Evolutionary conservation across 331 rosid species (phyloP), one percentile per base, ranked within the genome.

Genomic region (Quercus tomentella): DNA sequence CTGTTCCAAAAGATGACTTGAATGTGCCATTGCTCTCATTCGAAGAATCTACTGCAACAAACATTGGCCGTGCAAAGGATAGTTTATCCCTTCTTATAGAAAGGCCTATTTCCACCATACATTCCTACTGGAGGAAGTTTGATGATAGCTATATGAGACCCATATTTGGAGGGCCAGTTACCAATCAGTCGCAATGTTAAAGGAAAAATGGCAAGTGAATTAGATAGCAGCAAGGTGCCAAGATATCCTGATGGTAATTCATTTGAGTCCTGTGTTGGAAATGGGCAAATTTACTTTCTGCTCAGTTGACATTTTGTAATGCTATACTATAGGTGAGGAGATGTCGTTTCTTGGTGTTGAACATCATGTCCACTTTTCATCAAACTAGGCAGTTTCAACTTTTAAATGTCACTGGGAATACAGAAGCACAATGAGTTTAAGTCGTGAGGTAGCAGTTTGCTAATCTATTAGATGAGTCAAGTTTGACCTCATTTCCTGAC

Each of bases 61-160:
- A 90, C 80, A 61, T 91, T 1, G 81, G 78, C 68, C 91, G 97
- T 0, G 97, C 98, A 22, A 91, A 89, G 84, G 92, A 94, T 57
- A 90, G 87, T 78, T 57, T 95, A 65, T 89, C 96, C 14, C 88
- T 86, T 97, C 79, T 95, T 12, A 87, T 95, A 25, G 98, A 85
- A 79, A 87, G 96, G 49, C 98, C 98, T 3, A 90, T 89, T 4
- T 84, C 82, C 85, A 91, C 94, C 75, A 87, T 85, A 75, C 97
- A 94, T 77, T 77, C 28, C 78, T 94, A 87, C 72, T 92, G 97
- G 98, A 94, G 97, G 77, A 91, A 52, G 68, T 94, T 94, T 60
- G 98, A 91, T 80, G 88, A 93, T 80, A 76, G 88, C 61, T 91
- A 89, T 80, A 91, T 93, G 98, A 90, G 98, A 87, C 98, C 98